Evolutionary conservation across 2,329 filamentous ascomycete genomes (phyloP), one percentile per base, ranked within the genome.

Genomic region (Colletotrichum lini): DNA sequence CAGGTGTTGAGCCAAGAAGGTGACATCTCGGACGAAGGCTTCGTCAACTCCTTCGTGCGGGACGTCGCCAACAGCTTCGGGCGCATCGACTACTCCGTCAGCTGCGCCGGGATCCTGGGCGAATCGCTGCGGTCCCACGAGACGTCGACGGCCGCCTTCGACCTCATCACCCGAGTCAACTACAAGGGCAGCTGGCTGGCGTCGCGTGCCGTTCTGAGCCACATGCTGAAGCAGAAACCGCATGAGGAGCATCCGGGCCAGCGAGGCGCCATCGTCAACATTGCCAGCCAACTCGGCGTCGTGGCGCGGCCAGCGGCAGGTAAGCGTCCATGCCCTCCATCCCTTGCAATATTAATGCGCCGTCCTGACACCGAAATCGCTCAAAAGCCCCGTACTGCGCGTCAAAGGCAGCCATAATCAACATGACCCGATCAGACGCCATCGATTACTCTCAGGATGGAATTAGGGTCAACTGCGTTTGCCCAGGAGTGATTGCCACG

Each of bases 401-500:
- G 0, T 89, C 87, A 4, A 91, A 91, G 72, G 84, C 88, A 16
- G 89, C 88, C 0, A 84, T 90, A 2, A 86, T 90, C 60, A 87
- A 85, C 26, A 84, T 91, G 84, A 90, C 89, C 0, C 80, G 84
- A 7, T 81, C 86, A 0, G 88, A 89, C 73, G 87, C 87, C 1
- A 88, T 89, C 23, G 86, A 90, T 73, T 89, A 90, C 74, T 86
- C 87, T 0, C 73, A 73, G 2, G 79, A 83, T 47, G 77, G 76
- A 1, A 82, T 83, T 58, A 75, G 82, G 16, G 75, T 83, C 30
- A 83, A 93, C 79, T 92, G 89, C 38, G 87, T 93, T 67, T 91
- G 89, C 54, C 91, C 92, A 0, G 91, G 92, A 0, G 91, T 92
- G 74, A 92, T 87, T 52, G 82, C 83, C 49, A 87, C 85, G 3